Percentiles rank a stretch among this genome's conserved stretches.
These are phyloP conservation scores for Aristolochia contorta DNA, from an alignment of 164 flowering plant genomes.

Conservation along the genomic window DNA sequence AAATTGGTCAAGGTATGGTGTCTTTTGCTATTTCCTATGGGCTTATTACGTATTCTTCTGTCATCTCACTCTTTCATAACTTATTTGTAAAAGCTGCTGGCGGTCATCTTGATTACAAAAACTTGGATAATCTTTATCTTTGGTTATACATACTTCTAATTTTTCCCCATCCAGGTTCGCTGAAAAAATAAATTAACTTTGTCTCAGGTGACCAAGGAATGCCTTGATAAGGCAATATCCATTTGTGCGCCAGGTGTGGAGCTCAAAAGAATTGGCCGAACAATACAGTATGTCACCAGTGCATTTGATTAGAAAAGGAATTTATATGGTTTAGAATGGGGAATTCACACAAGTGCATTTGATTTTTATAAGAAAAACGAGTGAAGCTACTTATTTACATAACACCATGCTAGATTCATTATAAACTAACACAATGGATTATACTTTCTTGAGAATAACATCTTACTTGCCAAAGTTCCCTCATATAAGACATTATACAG, in stretches of 20 bases:
- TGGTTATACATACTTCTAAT: neutral
- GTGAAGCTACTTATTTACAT: too few species aligned
- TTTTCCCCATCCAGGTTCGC: too few species aligned
- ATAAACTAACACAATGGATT: too few species aligned
- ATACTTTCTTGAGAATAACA: too few species aligned
- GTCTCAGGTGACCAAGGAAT: constrained; percentile 83
- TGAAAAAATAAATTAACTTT: constrained; percentile 2
- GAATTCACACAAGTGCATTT: too few species aligned
- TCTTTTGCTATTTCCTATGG: neutral
- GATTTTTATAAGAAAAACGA: too few species aligned
- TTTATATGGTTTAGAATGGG: too few species aligned
- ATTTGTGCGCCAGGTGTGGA: constrained; percentile 88
- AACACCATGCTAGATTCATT: too few species aligned
- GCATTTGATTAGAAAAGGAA: too few species aligned
- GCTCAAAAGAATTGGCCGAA: constrained; percentile 73
- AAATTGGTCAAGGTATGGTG: constrained; percentile 65
- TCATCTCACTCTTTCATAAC: neutral
- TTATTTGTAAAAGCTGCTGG: neutral
- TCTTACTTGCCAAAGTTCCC: too few species aligned
- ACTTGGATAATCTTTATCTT: neutral
- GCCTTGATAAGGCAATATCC: constrained; percentile 74
- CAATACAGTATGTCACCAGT: constrained; percentile 67
- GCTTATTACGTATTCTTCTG: neutral
- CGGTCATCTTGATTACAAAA: neutral
- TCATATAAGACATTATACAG: too few species aligned